Evolutionary conservation across 2,329 filamentous ascomycete genomes (phyloP), one percentile per base, ranked within the genome.

Genomic region (Sphaerulina populicola): DNA sequence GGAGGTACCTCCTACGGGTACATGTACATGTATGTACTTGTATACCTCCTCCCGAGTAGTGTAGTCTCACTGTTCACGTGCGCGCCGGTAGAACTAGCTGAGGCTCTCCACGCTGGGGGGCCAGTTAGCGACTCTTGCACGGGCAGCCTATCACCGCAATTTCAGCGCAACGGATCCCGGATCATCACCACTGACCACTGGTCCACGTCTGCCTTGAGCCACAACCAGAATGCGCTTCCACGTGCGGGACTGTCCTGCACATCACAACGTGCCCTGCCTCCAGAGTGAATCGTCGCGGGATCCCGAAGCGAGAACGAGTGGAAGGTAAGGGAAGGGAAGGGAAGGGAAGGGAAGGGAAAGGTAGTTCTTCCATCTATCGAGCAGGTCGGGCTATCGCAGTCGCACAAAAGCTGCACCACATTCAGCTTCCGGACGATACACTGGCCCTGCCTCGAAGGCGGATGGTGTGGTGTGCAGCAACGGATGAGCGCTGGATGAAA

Each of bases 391-490:
- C 40, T 42, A 49, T 40, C 41, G 44, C 46, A 49, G 55, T 57
- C 41, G 53, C 55, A 57, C 50, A 55, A 44, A 18, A 29, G 38
- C 48, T 51, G 44, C 48, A 52, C 46, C 42, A 21, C 48, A 36
- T 41, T 43, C 40, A 43, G 39, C 51, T 53, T 53, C 38, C 52
- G 40, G 55, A 49, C 29, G 35, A 52, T 47, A 47, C 35, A 57
- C 52, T 57, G 52, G 53, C 23, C 15, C 44, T 49, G 52, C 40
- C 42, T 47, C 39, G 30, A 49, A 21, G 27, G 44, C 45, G 47
- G 48, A 41, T 21, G 38, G 37, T 50, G 47, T 21, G 38, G 37
- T 50, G 47, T 43, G 51, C 47, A 53, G 44, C 43, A 42, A 49
- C 39, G n/a, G 18, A n/a, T 35, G 37, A 21, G 14, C 9, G 50